Conservation (phyloP, 176 grass and related monocot species). For the Oryza longistaminata region DNA sequence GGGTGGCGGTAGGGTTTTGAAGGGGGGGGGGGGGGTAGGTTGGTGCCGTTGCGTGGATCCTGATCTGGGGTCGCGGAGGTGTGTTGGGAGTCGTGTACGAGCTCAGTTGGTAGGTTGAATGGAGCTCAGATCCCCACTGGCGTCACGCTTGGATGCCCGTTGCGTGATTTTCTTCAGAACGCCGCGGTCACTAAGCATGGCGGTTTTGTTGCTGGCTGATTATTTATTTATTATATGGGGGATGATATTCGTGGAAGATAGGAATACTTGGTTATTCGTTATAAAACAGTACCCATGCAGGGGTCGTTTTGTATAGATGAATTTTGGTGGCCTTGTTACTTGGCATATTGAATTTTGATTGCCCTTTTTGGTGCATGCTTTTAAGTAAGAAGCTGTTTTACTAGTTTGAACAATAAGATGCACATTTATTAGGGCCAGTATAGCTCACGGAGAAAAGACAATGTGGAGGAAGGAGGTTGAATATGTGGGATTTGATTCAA, state of each 20-base stretch:
- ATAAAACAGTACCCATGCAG: not conserved
- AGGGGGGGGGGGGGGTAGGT: slow-evolving; percentile 12
- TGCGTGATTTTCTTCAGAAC: slow-evolving; percentile 5
- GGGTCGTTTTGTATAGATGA: not conserved
- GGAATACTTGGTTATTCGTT: not conserved
- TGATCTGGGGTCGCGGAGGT: slow-evolving; percentile 17
- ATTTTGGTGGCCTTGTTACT: not conserved
- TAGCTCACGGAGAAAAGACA: not conserved
- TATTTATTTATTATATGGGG: not conserved
- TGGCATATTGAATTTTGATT: not conserved
- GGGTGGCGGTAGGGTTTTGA: slow-evolving; percentile 37
- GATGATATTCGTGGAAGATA: not conserved
- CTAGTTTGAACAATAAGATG: not conserved
- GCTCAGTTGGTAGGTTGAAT: not conserved
- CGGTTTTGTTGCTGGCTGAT: not conserved
- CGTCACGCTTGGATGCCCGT: not conserved
- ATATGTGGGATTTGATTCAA: not conserved
- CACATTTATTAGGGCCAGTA: not conserved
- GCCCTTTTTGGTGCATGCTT: not conserved
- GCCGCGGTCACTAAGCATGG: not conserved
- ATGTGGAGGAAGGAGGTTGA: not conserved
- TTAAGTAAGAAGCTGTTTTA: not conserved
- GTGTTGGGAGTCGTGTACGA: not conserved
- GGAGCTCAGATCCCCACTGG: not conserved
- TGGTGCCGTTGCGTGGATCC: slow-evolving; percentile 6